These are phyloP conservation scores for Scheffersomyces stipitis DNA, from an alignment of 805 yeast species.

Conservation along the genomic window DNA sequence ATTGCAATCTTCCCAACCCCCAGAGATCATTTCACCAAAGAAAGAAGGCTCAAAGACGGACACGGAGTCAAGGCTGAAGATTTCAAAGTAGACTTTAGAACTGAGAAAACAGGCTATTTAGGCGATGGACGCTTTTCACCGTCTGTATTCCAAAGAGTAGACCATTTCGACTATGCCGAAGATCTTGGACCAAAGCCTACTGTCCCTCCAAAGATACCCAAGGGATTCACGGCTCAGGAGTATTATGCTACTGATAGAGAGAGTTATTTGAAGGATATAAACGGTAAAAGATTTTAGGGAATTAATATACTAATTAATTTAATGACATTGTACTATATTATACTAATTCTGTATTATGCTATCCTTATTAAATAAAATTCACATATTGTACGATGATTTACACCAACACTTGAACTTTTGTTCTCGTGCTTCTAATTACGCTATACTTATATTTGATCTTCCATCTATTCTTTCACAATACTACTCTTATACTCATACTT, in stretches of 20 bases:
- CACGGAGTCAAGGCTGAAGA: constrained; percentile 14
- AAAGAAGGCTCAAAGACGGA: constrained; percentile 23
- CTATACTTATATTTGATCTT: too few relatives aligned
- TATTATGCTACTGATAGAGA: constrained; percentile 43
- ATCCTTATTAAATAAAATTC: too few relatives aligned
- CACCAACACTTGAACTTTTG: too few relatives aligned
- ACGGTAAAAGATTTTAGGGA: constrained; percentile 27
- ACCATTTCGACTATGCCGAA: constrained; percentile 11
- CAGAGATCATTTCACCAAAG: constrained; percentile 33
- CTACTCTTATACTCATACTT: too few relatives aligned
- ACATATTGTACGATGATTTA: too few relatives aligned
- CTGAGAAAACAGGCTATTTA: constrained; percentile 37
- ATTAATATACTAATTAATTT: not conserved
- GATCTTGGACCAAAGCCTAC: constrained; percentile 40
- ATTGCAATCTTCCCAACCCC: constrained; percentile 60
- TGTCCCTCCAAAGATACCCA: constrained; percentile 46
- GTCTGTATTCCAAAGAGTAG: constrained; percentile 12
- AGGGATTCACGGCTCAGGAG: constrained; percentile 41
- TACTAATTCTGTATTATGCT: too few relatives aligned
- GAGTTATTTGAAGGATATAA: constrained; percentile 36
- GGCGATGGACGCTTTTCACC: constrained; percentile 36
- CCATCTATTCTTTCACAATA: too few relatives aligned
- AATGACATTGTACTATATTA: too few relatives aligned
- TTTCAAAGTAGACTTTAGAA: constrained; percentile 24
- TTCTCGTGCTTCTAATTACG: too few relatives aligned